These are phyloP conservation scores for Ligustrum vulgare DNA, from an alignment of 257 asterid genomes.

Conservation along the genomic window DNA sequence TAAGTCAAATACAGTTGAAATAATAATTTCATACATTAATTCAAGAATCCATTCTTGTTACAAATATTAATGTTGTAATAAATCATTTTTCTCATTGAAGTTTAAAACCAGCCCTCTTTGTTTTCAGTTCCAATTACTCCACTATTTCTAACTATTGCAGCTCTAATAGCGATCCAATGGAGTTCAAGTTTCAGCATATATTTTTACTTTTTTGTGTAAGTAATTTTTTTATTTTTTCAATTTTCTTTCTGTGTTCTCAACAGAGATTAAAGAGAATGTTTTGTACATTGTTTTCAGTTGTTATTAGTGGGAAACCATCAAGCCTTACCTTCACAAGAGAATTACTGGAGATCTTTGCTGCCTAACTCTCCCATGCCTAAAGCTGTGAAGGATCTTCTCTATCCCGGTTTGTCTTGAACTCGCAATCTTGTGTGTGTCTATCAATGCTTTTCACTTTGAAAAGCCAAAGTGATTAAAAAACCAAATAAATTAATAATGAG, in stretches of 20 bases:
- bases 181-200: conserved; percentile 1
- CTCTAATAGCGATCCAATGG: background rate
- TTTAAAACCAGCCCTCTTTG: background rate
- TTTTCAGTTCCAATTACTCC: background rate
- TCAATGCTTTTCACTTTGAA: background rate
- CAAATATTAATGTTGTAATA: background rate
- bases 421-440: no score
- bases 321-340: conserved; percentile 18
- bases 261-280: background rate
- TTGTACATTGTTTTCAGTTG: conserved; percentile 11
- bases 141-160: no score
- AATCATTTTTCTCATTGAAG: no score
- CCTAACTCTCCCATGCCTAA: conserved; percentile 31
- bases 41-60: background rate
- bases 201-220: conserved; percentile 12
- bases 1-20: background rate
- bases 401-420: conserved; percentile 5
- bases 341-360: conserved; percentile 32
- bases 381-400: conserved; percentile 20
- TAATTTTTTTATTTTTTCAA: background rate
- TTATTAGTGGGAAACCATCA: conserved; percentile 26
- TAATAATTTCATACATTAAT: no score
- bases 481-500: no score
- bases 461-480: conserved; percentile 22
- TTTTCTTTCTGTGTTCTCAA: no score